Evolutionary conservation across 129 eudicot genomes (phyloP).

Genomic region (Kitagawia praeruptora): DNA sequence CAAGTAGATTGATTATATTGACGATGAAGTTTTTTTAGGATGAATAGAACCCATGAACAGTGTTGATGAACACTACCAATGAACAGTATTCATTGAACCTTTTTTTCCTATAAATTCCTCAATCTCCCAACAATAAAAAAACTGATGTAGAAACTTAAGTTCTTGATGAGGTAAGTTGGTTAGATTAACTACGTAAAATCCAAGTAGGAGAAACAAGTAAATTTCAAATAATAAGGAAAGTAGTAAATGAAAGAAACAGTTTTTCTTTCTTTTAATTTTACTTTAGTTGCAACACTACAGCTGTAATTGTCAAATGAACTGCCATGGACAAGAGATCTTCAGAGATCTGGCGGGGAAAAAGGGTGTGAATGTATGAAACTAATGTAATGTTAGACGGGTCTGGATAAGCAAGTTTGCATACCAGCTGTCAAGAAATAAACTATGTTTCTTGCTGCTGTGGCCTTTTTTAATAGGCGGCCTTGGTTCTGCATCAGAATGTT

Average conservation of each 20-base stretch:
- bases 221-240: too few relatives aligned
- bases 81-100: background rate
- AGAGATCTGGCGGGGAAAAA: background rate
- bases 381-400: background rate
- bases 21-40: background rate
- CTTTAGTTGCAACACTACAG: background rate
- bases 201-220: background rate
- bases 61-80: background rate
- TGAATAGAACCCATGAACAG: background rate
- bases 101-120: background rate
- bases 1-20: too few relatives aligned
- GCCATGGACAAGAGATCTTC: background rate
- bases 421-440: background rate
- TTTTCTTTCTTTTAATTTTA: too few relatives aligned
- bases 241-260: background rate
- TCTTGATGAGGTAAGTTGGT: background rate
- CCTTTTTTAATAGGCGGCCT: background rate
- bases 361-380: background rate
- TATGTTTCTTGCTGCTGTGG: background rate
- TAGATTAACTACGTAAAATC: background rate
- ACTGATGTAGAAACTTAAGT: background rate
- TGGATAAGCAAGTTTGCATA: background rate
- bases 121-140: background rate
- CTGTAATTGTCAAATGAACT: background rate
- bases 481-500: background rate